A percentile compares a stretch with the other conserved stretches of the same genome.
phyloP scores from a whole-genome alignment of 257 asterid species.

The Oldenlandia corymbosa region DNA sequence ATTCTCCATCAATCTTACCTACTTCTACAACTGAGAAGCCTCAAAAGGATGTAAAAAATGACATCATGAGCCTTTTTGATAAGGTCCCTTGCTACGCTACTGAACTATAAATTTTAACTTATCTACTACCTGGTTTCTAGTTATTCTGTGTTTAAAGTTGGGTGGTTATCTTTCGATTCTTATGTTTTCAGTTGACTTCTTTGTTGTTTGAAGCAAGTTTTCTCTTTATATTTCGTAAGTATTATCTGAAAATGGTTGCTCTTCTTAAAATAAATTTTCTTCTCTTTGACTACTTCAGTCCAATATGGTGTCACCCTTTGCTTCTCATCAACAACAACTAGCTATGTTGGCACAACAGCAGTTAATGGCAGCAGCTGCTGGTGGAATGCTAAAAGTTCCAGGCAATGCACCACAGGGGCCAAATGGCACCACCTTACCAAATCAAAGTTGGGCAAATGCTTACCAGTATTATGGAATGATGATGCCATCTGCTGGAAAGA shows the following conservation, averaged over 20 bases:
- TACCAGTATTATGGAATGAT: slow-evolving; percentile 66
- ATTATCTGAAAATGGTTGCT: no score
- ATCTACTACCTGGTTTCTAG: not conserved
- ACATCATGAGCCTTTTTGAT: slow-evolving; percentile 95
- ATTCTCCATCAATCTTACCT: slow-evolving; percentile 57
- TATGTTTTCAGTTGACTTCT: slow-evolving; percentile 1
- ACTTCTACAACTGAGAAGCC: slow-evolving; percentile 40
- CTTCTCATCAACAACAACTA: slow-evolving; percentile 77
- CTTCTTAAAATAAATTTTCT: no score
- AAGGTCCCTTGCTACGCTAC: slow-evolving; percentile 49
- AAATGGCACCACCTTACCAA: slow-evolving; percentile 45
- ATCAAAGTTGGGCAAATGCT: slow-evolving; percentile 65
- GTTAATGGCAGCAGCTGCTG: slow-evolving; percentile 72
- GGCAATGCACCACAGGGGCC: slow-evolving; percentile 45
- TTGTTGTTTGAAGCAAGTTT: not conserved
- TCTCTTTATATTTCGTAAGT: not conserved
- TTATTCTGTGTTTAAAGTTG: not conserved
- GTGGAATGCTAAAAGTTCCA: slow-evolving; percentile 44
- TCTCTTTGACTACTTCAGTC: slow-evolving; percentile 33
- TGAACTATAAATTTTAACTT: slow-evolving; percentile 9
- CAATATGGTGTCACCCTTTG: slow-evolving; percentile 62
- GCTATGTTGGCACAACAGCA: slow-evolving; percentile 89
- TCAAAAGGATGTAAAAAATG: slow-evolving; percentile 71
- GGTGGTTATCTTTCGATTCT: no score
- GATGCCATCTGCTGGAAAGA: slow-evolving; percentile 57